These are phyloP conservation scores for Rosellinia necatrix DNA, from an alignment of 2,329 filamentous ascomycete species.

Conservation along the genomic window DNA sequence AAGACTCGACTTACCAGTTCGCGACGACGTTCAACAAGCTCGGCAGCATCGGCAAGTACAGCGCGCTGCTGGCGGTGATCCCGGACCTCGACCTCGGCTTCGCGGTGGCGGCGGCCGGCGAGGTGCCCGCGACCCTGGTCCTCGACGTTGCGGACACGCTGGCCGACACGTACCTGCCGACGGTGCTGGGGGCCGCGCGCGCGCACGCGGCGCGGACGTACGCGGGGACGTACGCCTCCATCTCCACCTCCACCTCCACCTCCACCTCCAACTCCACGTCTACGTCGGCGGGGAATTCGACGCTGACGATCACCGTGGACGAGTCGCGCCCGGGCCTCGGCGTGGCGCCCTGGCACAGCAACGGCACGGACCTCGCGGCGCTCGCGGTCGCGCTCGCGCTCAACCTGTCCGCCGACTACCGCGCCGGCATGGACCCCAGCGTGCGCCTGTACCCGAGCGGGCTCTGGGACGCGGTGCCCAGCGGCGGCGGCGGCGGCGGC, in stretches of 20 bases:
- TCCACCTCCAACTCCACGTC: too few species aligned
- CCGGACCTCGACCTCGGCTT: slow-evolving; percentile 45
- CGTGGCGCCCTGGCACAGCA: slow-evolving; percentile 41
- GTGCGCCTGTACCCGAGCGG: slow-evolving; percentile 42
- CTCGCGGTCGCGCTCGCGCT: slow-evolving; percentile 31
- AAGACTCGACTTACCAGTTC: slow-evolving; percentile 35
- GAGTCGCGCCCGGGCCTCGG: slow-evolving; percentile 37
- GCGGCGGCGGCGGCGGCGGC: too few species aligned
- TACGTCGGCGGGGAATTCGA: slow-evolving; percentile 38
- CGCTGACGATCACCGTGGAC: slow-evolving; percentile 38
- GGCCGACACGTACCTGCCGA: slow-evolving; percentile 39
- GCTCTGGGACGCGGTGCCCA: slow-evolving; percentile 32
- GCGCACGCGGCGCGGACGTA: slow-evolving; percentile 37
- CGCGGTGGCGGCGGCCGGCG: slow-evolving; percentile 40
- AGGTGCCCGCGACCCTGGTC: slow-evolving; percentile 33
- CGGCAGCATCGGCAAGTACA: slow-evolving; percentile 42
- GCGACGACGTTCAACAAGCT: slow-evolving; percentile 44
- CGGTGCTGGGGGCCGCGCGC: slow-evolving; percentile 35
- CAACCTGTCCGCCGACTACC: slow-evolving; percentile 29
- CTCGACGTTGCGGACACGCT: slow-evolving; percentile 41
- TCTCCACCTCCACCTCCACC: too few species aligned
- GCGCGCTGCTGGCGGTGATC: slow-evolving; percentile 39
- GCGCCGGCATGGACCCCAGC: slow-evolving; percentile 33
- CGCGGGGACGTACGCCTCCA: slow-evolving; percentile 35
- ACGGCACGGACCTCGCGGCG: slow-evolving; percentile 41